Base-by-base conservation (phyloP, 2,329 filamentous ascomycete species). In the Aspergillus sp. region DNA sequence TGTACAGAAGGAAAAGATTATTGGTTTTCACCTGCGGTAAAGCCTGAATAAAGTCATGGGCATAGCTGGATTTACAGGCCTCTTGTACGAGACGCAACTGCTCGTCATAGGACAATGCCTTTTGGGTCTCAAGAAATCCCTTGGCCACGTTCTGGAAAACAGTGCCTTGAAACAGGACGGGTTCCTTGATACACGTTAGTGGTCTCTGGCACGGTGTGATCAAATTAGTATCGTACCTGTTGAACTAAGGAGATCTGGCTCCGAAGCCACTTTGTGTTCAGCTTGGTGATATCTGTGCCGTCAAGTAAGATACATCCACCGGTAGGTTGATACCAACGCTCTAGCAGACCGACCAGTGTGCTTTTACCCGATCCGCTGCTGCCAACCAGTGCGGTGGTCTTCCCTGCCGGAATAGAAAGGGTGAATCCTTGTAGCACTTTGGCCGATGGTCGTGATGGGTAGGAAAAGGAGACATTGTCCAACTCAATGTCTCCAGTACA, bases 321-420 rank as follows among this genome's bases (percentile, higher is more conserved):
- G 34, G 97, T 91, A 0, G 94, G 94, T 61, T 93, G 87, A 75
- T 99, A 99, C 76, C 98, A 98, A 23, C 95, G 87, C 78, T 98
- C 94, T 1, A 98, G 88, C 23, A 99, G 83, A 13, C 93, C 94
- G 30, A 98, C 90, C 64, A 98, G 93, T 0, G 94, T 98, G 70
- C 90, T 94, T 79, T 98, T 99, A 50, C 95, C 95, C 43, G 91
- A 96, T 11, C 94, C 95, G 8, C 94, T 98, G 0, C 94, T 92
- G 61, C 95, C 95, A 7, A 99, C 95, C 6, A 99, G 82, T 1
- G 95, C 95, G 2, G 94, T 97, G 17, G 91, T 93, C 80, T 97
- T 96, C 22, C 94, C 93, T 3, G 93, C 91, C 1, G 93, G 92
- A 38, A 98, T 89, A 0, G 84, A 77, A 1, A 98, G 84, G 59